These are phyloP conservation scores for Aspergillus baeticus DNA, from an alignment of 495 filamentous ascomycete genomes.

Conservation along the genomic window DNA sequence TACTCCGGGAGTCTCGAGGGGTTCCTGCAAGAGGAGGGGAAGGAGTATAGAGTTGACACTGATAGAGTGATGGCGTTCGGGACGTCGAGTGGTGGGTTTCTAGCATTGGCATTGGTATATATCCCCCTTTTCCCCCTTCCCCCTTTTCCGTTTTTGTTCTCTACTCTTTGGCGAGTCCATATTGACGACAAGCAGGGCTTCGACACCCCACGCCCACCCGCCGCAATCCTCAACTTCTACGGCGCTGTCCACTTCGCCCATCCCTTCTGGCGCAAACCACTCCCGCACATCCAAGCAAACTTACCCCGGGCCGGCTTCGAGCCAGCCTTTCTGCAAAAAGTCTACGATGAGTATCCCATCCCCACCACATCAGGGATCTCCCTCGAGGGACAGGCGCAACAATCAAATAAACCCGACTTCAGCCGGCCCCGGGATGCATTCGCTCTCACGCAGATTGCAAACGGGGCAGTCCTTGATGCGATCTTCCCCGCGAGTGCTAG, in stretches of 20 bases:
- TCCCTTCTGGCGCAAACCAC: conserved; percentile 56
- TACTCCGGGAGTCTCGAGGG: conserved; percentile 24
- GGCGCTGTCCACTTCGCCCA: conserved; percentile 35
- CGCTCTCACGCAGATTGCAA: conserved; percentile 35
- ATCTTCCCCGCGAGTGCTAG: conserved; percentile 23
- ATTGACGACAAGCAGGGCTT: conserved; percentile 25
- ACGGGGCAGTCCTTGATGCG: conserved; percentile 25
- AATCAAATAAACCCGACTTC: conserved; percentile 30
- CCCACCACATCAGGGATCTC: conserved; percentile 32
- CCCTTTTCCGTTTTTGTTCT: too few relatives aligned
- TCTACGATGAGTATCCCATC: conserved; percentile 30
- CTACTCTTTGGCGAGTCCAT: not conserved
- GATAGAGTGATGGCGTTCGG: conserved; percentile 35
- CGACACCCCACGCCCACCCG: conserved; percentile 20
- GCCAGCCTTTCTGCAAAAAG: conserved; percentile 19
- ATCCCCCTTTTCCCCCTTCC: not conserved
- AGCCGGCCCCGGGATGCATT: conserved; percentile 33
- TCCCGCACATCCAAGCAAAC: conserved; percentile 59
- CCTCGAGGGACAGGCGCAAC: conserved; percentile 25
- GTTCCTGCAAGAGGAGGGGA: conserved; percentile 8
- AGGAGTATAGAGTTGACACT: conserved; percentile 21
- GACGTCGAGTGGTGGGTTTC: conserved; percentile 30
- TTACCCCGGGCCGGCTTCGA: conserved; percentile 17
- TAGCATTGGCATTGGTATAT: conserved; percentile 30
- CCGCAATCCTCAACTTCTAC: conserved; percentile 37